phyloP scores from a whole-genome alignment of 1,284 basidiomycete genomes.

The Paramarasmius palmivorus region DNA sequence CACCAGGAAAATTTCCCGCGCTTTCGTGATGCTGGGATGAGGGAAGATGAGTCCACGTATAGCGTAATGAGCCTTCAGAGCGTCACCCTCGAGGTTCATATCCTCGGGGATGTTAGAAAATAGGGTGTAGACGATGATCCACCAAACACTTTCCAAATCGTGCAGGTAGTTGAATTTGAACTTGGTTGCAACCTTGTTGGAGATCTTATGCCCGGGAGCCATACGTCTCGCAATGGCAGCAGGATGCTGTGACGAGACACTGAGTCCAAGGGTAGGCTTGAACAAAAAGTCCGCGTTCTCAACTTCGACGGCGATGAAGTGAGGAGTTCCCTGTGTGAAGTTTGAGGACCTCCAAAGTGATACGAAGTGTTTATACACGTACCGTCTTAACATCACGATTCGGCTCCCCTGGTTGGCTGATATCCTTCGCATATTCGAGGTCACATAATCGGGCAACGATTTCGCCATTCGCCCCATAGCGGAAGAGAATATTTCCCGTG shows the following conservation, averaged over 20 bases:
- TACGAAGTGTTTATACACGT: neutral
- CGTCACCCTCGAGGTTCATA: too few species aligned
- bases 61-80: too few species aligned
- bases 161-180: conserved; percentile 4
- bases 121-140: conserved; percentile 3
- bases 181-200: neutral
- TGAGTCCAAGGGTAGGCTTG: neutral
- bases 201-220: neutral
- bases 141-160: conserved; percentile 6
- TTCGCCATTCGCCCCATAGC: neutral
- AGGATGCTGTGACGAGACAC: too few species aligned
- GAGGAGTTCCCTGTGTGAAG: neutral
- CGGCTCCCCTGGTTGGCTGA: neutral
- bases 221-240: neutral
- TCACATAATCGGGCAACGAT: conserved; percentile 1
- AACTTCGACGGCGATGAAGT: conserved; percentile 7
- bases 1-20: too few species aligned
- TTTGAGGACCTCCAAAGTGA: neutral
- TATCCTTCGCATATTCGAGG: conserved; percentile 3
- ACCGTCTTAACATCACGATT: neutral
- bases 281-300: neutral
- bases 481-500: conserved; percentile 1
- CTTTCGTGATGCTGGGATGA: too few species aligned
- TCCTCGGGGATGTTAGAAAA: neutral
- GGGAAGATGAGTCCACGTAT: too few species aligned